Base-by-base conservation (phyloP, 768 basidiomycete genomes). In the Plicaturopsis crispa region DNA sequence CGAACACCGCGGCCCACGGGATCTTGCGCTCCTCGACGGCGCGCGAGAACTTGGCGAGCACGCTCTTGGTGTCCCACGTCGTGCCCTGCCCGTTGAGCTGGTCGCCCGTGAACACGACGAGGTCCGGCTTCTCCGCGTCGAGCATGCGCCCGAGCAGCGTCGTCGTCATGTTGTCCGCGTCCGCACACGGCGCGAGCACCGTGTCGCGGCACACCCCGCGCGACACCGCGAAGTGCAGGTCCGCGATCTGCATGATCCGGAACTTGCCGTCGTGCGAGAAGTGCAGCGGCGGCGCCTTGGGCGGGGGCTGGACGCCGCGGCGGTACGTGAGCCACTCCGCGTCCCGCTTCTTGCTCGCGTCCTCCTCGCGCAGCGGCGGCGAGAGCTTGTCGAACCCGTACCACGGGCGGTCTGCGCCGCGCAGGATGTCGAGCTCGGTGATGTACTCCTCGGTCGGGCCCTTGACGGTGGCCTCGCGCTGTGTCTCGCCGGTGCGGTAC, bases 81-180 rank as follows among this genome's bases (percentile, higher is more conserved):
- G 87, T 85, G 10, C 75, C 73, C 57, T 97, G 92, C 0, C 92
- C 93, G 47, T 94, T 96, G 18, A 96, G 70, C 57, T 93, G 90
- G 58, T 98, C 94, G 0, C 94, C 94, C 1, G 75, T 80, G 50
- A 98, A 92, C 6, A 99, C 82, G 34, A 97, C 84, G 8, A 99
- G 57, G 54, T 93, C 89, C 0, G 94, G 94, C 49, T 84, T 80
- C 61, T 94, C 90, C 11, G 64, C 56, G 36, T 88, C 85, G 17
- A 99, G 71, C 16, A 78, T 70, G 26, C 61, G 72, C 5, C 67
- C 74, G 30, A 99, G 62, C 35, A 97, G 74, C 2, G 76, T 67
- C n/a, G 67, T 70, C 0, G 91, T 91, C 44, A 85, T 69, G 44
- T 80, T 78, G 54, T 98, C 94, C 2, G 90, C 85, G 26, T 67